phyloP scores from a whole-genome alignment of 768 basidiomycete genomes.

The Tricholoma matsutake region DNA sequence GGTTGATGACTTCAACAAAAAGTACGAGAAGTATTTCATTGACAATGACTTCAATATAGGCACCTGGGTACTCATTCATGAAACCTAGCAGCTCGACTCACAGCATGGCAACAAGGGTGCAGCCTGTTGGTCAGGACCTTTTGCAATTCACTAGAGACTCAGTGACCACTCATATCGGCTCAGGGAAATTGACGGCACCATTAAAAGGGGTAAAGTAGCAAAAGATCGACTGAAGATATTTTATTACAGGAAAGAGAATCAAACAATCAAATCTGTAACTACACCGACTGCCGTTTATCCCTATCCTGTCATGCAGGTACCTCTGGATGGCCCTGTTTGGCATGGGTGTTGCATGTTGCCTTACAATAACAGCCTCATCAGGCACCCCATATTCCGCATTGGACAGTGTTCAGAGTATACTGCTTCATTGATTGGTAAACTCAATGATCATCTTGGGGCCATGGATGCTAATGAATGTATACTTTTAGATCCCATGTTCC shows the following conservation, averaged over 20 bases:
- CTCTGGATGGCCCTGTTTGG: not conserved
- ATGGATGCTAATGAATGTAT: no score
- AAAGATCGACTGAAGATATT: conserved; percentile 10
- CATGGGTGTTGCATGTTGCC: not conserved
- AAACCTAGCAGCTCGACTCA: conserved; percentile 27
- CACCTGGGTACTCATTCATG: conserved; percentile 29
- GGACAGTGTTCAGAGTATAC: no score
- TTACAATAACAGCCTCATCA: not conserved
- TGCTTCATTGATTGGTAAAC: no score
- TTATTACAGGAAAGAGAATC: conserved; percentile 10
- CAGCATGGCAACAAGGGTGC: conserved; percentile 28
- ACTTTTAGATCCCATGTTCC: no score
- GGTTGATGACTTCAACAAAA: conserved; percentile 22
- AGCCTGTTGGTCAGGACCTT: conserved; percentile 27
- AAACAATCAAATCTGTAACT: conserved; percentile 13
- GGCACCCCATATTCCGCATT: not conserved
- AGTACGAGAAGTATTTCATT: conserved; percentile 11
- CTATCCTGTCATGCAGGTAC: not conserved
- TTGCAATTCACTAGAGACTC: conserved; percentile 20
- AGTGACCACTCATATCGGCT: conserved; percentile 8
- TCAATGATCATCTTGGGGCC: no score
- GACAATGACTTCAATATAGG: conserved; percentile 21
- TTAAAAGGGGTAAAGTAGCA: conserved; percentile 14
- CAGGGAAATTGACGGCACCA: conserved; percentile 15
- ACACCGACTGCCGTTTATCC: not conserved